Evolutionary conservation across 2,329 filamentous ascomycete species (phyloP).

Genomic region (Tolypocladium guangdongense): DNA sequence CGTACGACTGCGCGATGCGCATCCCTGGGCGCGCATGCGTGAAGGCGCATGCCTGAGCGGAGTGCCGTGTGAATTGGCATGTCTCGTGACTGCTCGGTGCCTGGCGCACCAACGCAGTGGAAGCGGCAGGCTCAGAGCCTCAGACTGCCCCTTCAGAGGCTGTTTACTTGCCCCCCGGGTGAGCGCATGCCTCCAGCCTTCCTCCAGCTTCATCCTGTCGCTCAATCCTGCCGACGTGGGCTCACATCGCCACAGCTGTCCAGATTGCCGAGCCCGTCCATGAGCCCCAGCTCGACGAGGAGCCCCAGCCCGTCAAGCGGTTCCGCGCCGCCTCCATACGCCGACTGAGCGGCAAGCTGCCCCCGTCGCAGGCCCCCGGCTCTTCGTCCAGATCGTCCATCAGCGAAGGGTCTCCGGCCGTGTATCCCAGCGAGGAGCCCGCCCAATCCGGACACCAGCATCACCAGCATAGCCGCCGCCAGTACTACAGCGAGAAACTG

Average conservation of each 20-base stretch:
- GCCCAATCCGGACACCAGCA: slow-evolving; percentile 10
- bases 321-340: slow-evolving; percentile 21
- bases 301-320: slow-evolving; percentile 17
- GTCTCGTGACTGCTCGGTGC: slow-evolving; percentile 1
- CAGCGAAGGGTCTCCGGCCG: slow-evolving; percentile 17
- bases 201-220: too few species aligned
- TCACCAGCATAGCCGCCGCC: slow-evolving; percentile 20
- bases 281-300: slow-evolving; percentile 21
- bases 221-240: slow-evolving; percentile 4
- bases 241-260: slow-evolving; percentile 30
- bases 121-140: background rate
- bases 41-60: background rate
- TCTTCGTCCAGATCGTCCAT: slow-evolving; percentile 35
- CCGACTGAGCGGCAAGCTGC: slow-evolving; percentile 21
- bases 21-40: too few species aligned
- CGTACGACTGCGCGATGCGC: too few species aligned
- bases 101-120: background rate
- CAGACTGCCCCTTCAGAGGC: background rate
- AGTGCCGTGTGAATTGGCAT: background rate
- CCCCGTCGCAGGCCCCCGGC: slow-evolving; percentile 14
- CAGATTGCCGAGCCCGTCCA: slow-evolving; percentile 44
- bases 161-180: background rate
- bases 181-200: background rate
- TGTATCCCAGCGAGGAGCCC: slow-evolving; percentile 17
- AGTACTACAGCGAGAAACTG: slow-evolving; percentile 42